Conservation (phyloP, 192 early-diverging fungal genomes). For the Funneliformis geosporum region DNA sequence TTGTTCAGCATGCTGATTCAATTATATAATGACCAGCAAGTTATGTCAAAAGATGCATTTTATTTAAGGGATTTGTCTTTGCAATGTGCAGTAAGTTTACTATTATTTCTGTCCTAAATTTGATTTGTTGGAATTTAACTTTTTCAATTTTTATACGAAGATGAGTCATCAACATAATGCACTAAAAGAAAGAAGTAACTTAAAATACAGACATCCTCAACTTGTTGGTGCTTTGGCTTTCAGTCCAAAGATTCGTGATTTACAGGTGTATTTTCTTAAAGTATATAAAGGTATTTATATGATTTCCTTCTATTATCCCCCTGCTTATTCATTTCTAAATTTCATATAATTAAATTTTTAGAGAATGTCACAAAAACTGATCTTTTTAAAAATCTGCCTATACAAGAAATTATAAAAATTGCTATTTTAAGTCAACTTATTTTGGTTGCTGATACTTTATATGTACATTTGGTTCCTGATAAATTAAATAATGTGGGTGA, state of each 20-base stretch:
- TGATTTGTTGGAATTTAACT: neutral
- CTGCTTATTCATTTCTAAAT: neutral
- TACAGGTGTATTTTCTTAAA: neutral
- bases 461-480: constrained; percentile 55
- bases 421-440: constrained; percentile 53
- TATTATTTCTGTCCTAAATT: neutral
- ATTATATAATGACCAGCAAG: constrained; percentile 76
- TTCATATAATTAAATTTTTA: neutral
- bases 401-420: constrained; percentile 57
- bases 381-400: constrained; percentile 46
- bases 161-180: constrained; percentile 64
- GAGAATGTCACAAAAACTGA: constrained; percentile 37
- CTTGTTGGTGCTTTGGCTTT: constrained; percentile 60
- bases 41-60: constrained; percentile 70
- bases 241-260: neutral
- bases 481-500: constrained; percentile 46
- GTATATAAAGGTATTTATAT: constrained; percentile 18
- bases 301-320: neutral
- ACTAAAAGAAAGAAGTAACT: constrained; percentile 63
- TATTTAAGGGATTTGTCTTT: constrained; percentile 74
- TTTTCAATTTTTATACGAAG: constrained; percentile 5
- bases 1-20: constrained; percentile 68
- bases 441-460: constrained; percentile 56
- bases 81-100: constrained; percentile 59
- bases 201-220: constrained; percentile 73